A percentile compares a stretch with the other conserved stretches of the same genome.
Conservation (phyloP, 2,329 filamentous ascomycete species). For the Allantophomopsis lycopodina region DNA sequence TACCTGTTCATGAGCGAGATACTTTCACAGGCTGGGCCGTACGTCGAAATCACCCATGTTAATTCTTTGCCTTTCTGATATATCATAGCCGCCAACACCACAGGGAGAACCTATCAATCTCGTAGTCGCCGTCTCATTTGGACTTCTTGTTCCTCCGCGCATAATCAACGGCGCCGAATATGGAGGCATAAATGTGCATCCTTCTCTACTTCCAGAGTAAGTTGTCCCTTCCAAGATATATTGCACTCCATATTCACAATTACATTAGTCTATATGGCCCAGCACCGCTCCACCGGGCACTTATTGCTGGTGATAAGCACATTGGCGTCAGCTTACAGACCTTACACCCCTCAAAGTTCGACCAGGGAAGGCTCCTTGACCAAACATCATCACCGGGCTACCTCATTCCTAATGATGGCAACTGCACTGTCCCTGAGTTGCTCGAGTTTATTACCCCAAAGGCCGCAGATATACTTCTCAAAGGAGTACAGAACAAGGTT, state of each 20-base stretch:
- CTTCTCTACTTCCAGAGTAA: slow-evolving; percentile 76
- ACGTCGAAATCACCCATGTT: slow-evolving; percentile 17
- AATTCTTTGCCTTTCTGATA: slow-evolving; percentile 1
- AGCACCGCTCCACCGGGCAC: slow-evolving; percentile 75
- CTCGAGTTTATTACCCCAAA: slow-evolving; percentile 39
- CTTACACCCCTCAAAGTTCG: slow-evolving; percentile 62
- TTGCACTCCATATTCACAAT: neutral
- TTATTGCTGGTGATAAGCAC: slow-evolving; percentile 43
- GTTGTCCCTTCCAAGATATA: slow-evolving; percentile 8
- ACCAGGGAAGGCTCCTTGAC: slow-evolving; percentile 61
- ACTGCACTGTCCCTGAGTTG: slow-evolving; percentile 33
- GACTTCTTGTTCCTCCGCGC: slow-evolving; percentile 69
- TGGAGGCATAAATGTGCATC: slow-evolving; percentile 87
- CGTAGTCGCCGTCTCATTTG: slow-evolving; percentile 87
- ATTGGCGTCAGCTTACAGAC: slow-evolving; percentile 84
- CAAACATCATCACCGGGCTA: slow-evolving; percentile 50
- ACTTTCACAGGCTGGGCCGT: slow-evolving; percentile 76
- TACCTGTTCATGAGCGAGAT: slow-evolving; percentile 62
- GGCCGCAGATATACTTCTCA: slow-evolving; percentile 60
- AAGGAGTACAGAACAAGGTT: slow-evolving; percentile 44
- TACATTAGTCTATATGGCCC: slow-evolving; percentile 58
- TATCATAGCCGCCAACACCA: slow-evolving; percentile 35
- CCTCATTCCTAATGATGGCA: slow-evolving; percentile 29
- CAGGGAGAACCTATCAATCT: slow-evolving; percentile 46
- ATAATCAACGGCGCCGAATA: slow-evolving; percentile 60